Evolutionary conservation across 2,329 filamentous ascomycete species (phyloP).

Genomic region (Colletotrichum sp.): DNA sequence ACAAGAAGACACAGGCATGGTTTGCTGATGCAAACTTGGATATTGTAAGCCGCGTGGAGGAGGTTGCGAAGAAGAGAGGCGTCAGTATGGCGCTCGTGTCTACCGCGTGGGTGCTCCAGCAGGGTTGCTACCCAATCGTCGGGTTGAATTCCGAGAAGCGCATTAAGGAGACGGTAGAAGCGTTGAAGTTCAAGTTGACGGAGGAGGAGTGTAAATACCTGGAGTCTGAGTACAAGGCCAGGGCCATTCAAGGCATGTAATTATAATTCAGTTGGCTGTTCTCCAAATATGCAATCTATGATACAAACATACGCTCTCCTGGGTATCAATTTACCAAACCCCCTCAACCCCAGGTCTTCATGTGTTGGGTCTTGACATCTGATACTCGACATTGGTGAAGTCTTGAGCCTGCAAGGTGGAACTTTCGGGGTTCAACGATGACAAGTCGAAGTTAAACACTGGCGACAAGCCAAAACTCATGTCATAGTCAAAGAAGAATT

Average conservation of each 20-base stretch:
- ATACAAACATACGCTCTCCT: background rate
- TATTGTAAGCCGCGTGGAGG: slow-evolving; percentile 45
- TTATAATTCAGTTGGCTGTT: background rate
- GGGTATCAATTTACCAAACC: background rate
- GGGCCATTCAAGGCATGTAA: slow-evolving; percentile 37
- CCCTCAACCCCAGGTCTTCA: background rate
- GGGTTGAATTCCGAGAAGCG: slow-evolving; percentile 62
- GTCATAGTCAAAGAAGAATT: slow-evolving; percentile 26
- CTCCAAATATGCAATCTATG: background rate
- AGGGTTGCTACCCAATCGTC: slow-evolving; percentile 62
- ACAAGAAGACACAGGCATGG: slow-evolving; percentile 29
- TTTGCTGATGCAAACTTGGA: slow-evolving; percentile 46
- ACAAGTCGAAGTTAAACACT: slow-evolving; percentile 30
- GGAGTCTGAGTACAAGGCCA: slow-evolving; percentile 59
- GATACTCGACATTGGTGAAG: background rate
- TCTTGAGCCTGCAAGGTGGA: background rate
- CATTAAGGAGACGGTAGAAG: slow-evolving; percentile 63
- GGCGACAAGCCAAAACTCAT: slow-evolving; percentile 33
- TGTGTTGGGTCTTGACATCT: background rate
- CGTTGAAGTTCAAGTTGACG: slow-evolving; percentile 4
- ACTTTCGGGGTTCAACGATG: slow-evolving; percentile 3
- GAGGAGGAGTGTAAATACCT: slow-evolving; percentile 41
- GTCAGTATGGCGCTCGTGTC: slow-evolving; percentile 69
- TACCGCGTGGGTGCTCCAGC: slow-evolving; percentile 65
- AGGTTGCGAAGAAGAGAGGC: slow-evolving; percentile 61